These are phyloP conservation scores for Neurospora sp. DNA, from an alignment of 495 filamentous ascomycete species.

Conservation along the genomic window DNA sequence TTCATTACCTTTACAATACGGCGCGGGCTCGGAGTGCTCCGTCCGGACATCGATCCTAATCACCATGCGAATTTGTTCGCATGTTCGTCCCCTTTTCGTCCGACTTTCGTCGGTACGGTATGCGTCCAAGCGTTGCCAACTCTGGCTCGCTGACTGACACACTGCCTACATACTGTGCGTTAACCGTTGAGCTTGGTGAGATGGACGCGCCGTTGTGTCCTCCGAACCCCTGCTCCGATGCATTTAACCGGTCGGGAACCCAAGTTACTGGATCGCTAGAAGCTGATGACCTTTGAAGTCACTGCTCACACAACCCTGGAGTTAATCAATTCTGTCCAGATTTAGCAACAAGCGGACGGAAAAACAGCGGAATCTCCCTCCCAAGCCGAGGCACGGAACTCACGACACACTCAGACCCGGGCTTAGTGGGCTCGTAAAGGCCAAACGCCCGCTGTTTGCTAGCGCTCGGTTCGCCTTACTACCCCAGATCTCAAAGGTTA, in stretches of 20 bases:
- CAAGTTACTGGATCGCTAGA: constrained; percentile 20
- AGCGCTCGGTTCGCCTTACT: neutral
- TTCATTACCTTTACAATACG: neutral
- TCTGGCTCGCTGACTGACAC: neutral
- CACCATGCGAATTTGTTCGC: neutral
- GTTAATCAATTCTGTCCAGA: neutral
- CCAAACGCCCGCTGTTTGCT: neutral
- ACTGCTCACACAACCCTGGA: neutral
- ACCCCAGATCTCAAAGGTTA: neutral
- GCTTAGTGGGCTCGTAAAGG: neutral
- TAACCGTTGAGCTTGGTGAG: constrained; percentile 8
- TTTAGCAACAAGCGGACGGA: neutral
- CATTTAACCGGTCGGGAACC: constrained; percentile 26
- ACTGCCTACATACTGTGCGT: neutral
- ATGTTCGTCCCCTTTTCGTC: neutral
- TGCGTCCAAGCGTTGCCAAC: neutral
- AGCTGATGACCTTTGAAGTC: neutral
- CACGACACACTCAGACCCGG: neutral
- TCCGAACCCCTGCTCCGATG: constrained; percentile 12
- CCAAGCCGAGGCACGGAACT: neutral
- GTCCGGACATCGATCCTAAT: neutral
- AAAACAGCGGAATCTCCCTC: neutral
- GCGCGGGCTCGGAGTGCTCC: neutral
- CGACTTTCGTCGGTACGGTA: neutral
- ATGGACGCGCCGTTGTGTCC: constrained; percentile 20